Base-by-base conservation (phyloP, 2,329 filamentous ascomycete genomes). In the Fusarium verticillioides region DNA sequence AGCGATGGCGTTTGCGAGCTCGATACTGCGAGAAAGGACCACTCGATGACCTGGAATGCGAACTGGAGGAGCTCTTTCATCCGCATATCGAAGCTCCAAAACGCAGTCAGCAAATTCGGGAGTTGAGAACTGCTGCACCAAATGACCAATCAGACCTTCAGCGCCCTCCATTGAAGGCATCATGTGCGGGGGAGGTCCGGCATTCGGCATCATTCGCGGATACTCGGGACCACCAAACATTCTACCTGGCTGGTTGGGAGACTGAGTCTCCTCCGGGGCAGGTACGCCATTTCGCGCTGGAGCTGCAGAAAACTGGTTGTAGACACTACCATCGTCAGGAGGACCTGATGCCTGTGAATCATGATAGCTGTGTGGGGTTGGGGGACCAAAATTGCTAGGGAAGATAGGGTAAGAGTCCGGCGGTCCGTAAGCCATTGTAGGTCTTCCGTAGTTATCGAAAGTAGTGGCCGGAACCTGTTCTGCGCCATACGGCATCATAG, bases 281-380 rank as follows among this genome's bases (percentile, higher is more conserved):
- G 72, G 63, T 3, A 68, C 73, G 10, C 82, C 82, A 43, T 82
- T 87, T n/a, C 82, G 81, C 46, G 79, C 81, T 32, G 82, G 83
- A 32, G 79, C 81, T 34, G 82, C 76, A 56, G 81, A 77, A 44
- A 82, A 84, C 67, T 84, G 85, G 32, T 80, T 81, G 60, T 81
- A 83, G 60, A 84, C 78, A 63, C 81, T 83, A 36, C 81, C 83
- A 18, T 87, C 85, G 43, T 85, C 86, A 21, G 82, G 83, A 47
- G 85, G 84, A 9, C 81, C 84, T 4, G 89, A 90, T 40, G 88
- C 85, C 68, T 90, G 89, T 5, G 90, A 91, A 40, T 86, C 89
- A 62, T 90, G 89, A 75, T 89, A 90, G 79, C 89, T 91, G 70
- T 89, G 89, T 8, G 89, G 87, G 4, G 88, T 90, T 3, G 87